A percentile compares a stretch with the other conserved stretches of the same genome.
Conservation (phyloP, 768 basidiomycete genomes). For the Tulasnella sp. region DNA sequence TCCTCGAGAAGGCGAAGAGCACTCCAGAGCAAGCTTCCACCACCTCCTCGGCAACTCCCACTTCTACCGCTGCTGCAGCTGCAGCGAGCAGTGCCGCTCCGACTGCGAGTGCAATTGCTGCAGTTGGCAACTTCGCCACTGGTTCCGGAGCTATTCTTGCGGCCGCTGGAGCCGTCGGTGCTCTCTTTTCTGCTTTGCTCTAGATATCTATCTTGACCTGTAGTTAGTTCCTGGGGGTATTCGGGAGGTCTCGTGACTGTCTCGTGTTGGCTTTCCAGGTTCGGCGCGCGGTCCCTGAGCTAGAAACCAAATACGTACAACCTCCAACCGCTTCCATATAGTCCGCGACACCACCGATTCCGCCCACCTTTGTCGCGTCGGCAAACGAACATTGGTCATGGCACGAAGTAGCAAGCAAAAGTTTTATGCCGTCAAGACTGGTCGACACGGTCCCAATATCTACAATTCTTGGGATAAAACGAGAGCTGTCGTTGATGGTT, state of each 20-base stretch:
- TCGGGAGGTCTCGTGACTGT: neutral
- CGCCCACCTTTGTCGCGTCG: neutral
- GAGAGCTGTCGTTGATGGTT: neutral
- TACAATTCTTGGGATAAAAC: conserved; percentile 17
- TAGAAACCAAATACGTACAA: neutral
- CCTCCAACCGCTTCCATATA: neutral
- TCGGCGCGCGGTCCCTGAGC: neutral
- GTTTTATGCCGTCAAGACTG: neutral
- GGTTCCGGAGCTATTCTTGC: neutral
- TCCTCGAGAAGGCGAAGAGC: neutral
- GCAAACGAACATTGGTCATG: neutral
- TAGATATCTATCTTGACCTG: neutral
- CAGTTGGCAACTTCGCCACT: neutral
- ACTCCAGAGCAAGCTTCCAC: neutral
- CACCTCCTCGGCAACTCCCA: neutral
- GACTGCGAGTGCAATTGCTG: neutral
- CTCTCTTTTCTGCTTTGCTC: neutral
- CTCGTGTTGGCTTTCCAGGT: neutral
- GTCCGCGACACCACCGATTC: neutral
- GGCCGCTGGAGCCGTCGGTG: neutral
- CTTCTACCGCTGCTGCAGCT: neutral
- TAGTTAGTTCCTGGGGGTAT: neutral
- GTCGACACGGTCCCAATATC: conserved; percentile 6
- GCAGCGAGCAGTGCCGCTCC: neutral
- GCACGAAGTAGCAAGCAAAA: neutral